A percentile compares a stretch with the other conserved stretches of the same genome.
phyloP scores from a whole-genome alignment of 2,329 filamentous ascomycete genomes.

The Cryphonectria japonica region DNA sequence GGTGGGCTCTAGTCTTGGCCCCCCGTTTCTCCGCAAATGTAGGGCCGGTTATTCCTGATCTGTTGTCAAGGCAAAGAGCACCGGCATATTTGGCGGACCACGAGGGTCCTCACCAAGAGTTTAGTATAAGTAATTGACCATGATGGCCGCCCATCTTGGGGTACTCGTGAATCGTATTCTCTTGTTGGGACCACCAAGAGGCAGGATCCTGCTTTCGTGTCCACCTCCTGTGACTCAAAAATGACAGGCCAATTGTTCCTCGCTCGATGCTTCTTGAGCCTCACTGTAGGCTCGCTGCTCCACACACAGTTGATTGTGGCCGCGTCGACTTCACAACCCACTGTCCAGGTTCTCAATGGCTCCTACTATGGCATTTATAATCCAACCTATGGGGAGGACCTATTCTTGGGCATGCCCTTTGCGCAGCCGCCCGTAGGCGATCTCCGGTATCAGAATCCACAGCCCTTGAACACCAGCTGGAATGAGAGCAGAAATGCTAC shows the following conservation, averaged over 20 bases:
- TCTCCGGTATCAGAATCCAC: slow-evolving; percentile 42
- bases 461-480: slow-evolving; percentile 46
- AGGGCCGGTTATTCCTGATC: background rate
- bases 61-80: background rate
- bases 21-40: background rate
- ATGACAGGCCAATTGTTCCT: background rate
- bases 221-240: background rate
- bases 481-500: slow-evolving; percentile 45
- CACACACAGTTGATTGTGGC: background rate
- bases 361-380: slow-evolving; percentile 41
- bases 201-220: background rate
- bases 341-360: slow-evolving; percentile 37
- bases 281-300: background rate
- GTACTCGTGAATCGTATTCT: background rate
- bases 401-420: slow-evolving; percentile 60
- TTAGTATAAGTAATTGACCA: background rate
- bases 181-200: background rate
- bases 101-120: background rate
- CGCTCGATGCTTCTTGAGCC: background rate
- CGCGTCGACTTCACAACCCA: background rate
- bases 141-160: background rate
- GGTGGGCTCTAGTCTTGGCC: background rate
- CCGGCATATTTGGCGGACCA: background rate
- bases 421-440: slow-evolving; percentile 45
- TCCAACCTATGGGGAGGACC: slow-evolving; percentile 47